Evolutionary conservation across 192 early-diverging fungal species (phyloP).

Genomic region (Gigaspora rosea): DNA sequence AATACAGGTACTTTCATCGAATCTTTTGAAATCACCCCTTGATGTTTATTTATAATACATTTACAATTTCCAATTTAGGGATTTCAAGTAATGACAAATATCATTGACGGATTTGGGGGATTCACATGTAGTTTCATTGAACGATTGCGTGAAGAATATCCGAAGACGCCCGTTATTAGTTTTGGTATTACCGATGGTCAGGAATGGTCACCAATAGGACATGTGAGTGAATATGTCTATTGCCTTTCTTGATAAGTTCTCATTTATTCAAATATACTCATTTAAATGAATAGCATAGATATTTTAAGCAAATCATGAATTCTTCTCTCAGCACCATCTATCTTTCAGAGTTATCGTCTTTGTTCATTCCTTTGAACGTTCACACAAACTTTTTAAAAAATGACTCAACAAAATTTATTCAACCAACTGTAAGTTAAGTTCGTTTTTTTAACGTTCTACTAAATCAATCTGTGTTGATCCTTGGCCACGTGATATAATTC

Average conservation of each 20-base stretch:
- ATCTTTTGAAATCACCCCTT: neutral
- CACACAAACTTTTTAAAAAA: slow-evolving; percentile 32
- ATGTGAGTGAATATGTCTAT: neutral
- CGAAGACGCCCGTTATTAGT: slow-evolving; percentile 61
- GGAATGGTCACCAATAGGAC: neutral
- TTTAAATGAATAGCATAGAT: neutral
- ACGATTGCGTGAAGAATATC: slow-evolving; percentile 68
- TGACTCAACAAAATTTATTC: slow-evolving; percentile 35
- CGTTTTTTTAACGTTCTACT: neutral
- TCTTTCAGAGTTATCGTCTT: slow-evolving; percentile 48
- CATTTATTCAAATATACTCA: neutral
- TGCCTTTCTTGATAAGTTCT: neutral
- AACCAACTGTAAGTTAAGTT: slow-evolving; percentile 41
- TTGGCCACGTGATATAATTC: no score
- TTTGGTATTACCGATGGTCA: slow-evolving; percentile 51
- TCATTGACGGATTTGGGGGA: slow-evolving; percentile 71
- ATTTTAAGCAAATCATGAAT: slow-evolving; percentile 45
- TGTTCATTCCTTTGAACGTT: slow-evolving; percentile 53
- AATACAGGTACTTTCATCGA: slow-evolving; percentile 39
- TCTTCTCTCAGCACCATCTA: slow-evolving; percentile 39
- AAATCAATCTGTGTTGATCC: no score
- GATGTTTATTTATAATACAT: neutral
- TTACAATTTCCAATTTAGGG: slow-evolving; percentile 53
- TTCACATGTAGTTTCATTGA: slow-evolving; percentile 60
- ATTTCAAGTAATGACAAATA: slow-evolving; percentile 68